phyloP scores from a whole-genome alignment of 169 alveolate species.

The Eimeria maxima region DNA sequence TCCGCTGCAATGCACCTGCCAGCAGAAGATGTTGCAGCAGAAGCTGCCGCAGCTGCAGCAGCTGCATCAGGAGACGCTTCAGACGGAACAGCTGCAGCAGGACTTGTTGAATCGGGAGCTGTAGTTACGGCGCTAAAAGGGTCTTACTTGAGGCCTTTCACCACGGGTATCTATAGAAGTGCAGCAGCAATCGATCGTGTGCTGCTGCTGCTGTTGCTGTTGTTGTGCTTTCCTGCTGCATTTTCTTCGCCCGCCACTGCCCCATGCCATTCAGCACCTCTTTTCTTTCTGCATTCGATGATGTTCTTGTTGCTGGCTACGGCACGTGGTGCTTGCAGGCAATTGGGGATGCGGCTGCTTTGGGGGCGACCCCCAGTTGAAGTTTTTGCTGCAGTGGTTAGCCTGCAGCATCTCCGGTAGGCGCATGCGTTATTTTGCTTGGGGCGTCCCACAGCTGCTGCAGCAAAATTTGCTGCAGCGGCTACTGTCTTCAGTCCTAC shows the following conservation, averaged over 20 bases:
- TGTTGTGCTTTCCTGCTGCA: too few relatives aligned
- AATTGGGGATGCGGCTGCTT: constrained; percentile 84
- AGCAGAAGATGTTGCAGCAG: neutral
- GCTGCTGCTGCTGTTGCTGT: too few relatives aligned
- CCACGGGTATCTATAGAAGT: too few relatives aligned
- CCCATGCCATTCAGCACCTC: neutral
- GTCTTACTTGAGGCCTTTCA: too few relatives aligned
- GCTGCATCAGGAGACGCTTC: neutral
- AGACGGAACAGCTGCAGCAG: constrained; percentile 37
- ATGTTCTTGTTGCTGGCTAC: neutral
- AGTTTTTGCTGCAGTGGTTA: constrained; percentile 83
- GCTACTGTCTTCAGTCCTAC: neutral
- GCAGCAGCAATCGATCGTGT: too few relatives aligned
- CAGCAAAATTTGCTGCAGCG: neutral
- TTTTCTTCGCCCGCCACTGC: too few relatives aligned
- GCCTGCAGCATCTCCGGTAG: constrained; percentile 61
- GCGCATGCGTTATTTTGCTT: constrained; percentile 52
- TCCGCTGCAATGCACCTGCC: constrained; percentile 72
- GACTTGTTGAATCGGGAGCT: too few relatives aligned
- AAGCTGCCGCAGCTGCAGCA: neutral
- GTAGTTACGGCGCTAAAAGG: too few relatives aligned
- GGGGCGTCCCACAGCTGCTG: too few relatives aligned
- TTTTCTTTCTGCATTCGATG: neutral
- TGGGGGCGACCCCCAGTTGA: constrained; percentile 83
- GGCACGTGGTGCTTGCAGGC: constrained; percentile 77